phyloP scores from a whole-genome alignment of 2,329 filamentous ascomycete genomes.

The Albifimbria verrucaria region DNA sequence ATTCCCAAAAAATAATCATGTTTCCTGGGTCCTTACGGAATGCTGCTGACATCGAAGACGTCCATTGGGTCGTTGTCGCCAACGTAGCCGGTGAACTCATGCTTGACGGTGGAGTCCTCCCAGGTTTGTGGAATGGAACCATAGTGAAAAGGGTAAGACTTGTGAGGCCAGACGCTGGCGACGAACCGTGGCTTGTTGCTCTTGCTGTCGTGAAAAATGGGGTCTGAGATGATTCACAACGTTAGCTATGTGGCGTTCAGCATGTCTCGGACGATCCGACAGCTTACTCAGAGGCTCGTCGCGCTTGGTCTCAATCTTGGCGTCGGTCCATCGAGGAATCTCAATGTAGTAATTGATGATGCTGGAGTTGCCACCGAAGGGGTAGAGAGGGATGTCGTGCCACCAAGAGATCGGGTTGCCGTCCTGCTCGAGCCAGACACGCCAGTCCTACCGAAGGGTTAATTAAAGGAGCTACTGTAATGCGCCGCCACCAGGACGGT shows the following conservation, averaged over 20 bases:
- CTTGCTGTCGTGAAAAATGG: conserved; percentile 39
- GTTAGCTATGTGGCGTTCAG: background rate
- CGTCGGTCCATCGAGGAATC: conserved; percentile 39
- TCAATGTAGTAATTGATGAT: conserved; percentile 38
- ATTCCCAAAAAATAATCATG: too few relatives aligned
- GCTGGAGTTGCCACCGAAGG: conserved; percentile 26
- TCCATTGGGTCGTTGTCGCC: conserved; percentile 42
- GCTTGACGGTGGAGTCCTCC: conserved; percentile 38
- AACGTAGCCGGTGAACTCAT: conserved; percentile 31
- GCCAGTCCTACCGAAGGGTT: conserved; percentile 35
- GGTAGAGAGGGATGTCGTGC: conserved; percentile 39
- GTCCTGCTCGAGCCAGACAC: conserved; percentile 36
- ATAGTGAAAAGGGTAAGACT: conserved; percentile 39
- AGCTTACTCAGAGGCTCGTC: conserved; percentile 34
- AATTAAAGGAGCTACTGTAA: too few relatives aligned
- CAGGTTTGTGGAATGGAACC: conserved; percentile 42
- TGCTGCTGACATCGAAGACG: conserved; percentile 33
- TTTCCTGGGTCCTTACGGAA: conserved; percentile 26
- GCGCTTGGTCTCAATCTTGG: conserved; percentile 36
- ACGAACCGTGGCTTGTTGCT: conserved; percentile 34
- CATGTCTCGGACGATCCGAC: background rate
- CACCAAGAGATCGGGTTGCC: conserved; percentile 37
- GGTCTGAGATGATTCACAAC: conserved; percentile 23
- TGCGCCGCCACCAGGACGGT: too few relatives aligned
- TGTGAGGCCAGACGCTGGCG: conserved; percentile 40